A percentile compares a stretch with the other conserved stretches of the same genome.
Evolutionary conservation across 2,329 filamentous ascomycete species (phyloP).

Genomic region (Epichloe glyceriae): DNA sequence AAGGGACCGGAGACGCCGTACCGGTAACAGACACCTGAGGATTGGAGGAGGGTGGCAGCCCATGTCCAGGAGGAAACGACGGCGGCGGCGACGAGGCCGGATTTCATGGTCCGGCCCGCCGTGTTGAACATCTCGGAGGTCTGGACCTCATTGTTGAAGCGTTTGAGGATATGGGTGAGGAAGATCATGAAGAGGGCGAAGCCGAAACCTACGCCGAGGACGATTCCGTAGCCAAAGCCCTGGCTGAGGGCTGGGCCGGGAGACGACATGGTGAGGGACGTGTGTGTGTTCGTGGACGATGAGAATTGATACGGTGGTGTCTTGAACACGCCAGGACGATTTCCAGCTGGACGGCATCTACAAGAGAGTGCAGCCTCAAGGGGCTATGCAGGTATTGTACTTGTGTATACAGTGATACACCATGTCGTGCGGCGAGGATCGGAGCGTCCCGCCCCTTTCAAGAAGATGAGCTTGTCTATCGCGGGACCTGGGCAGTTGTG

Average conservation of each 20-base stretch:
- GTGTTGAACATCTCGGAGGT: slow-evolving; percentile 91
- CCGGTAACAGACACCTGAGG: slow-evolving; percentile 67
- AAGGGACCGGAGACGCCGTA: slow-evolving; percentile 54
- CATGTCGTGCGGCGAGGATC: too few species aligned
- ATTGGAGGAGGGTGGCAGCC: slow-evolving; percentile 74
- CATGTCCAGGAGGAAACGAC: slow-evolving; percentile 93
- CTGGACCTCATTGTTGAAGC: slow-evolving; percentile 55
- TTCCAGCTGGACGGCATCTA: too few species aligned
- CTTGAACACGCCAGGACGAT: too few species aligned
- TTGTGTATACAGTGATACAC: too few species aligned
- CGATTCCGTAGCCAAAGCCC: slow-evolving; percentile 64
- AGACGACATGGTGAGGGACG: slow-evolving; percentile 5
- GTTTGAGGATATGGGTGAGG: slow-evolving; percentile 57
- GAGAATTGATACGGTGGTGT: too few species aligned
- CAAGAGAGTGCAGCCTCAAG: too few species aligned
- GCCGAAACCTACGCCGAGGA: slow-evolving; percentile 58
- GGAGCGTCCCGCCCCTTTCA: too few species aligned
- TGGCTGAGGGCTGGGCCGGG: slow-evolving; percentile 33
- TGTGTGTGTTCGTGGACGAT: too few species aligned
- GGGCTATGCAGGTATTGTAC: too few species aligned
- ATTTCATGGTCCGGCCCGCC: slow-evolving; percentile 77
- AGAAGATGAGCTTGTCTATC: too few species aligned
- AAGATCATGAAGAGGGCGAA: slow-evolving; percentile 67
- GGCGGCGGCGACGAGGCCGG: slow-evolving; percentile 72
- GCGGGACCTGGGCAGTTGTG: too few species aligned